A percentile compares a stretch with the other conserved stretches of the same genome.
Conservation (phyloP, 176 grass and related monocot species). For the Ensete ventricosum region DNA sequence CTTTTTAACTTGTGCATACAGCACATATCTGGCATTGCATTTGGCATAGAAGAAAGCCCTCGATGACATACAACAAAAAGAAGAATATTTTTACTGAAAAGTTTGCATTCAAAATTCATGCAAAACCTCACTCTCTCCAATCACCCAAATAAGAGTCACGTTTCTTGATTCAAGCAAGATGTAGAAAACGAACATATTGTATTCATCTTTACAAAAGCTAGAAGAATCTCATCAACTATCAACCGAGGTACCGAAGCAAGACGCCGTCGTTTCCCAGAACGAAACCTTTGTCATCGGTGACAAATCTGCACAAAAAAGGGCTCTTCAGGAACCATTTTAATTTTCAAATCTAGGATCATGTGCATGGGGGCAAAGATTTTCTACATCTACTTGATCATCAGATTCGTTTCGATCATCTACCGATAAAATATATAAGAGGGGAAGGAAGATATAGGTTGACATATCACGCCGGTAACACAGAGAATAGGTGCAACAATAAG, state of each 20-base stretch:
- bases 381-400: too few relatives aligned
- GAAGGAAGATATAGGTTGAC: too few relatives aligned
- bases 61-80: too few relatives aligned
- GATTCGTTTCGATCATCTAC: background rate
- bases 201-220: constrained; percentile 4
- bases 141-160: background rate
- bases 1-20: too few relatives aligned
- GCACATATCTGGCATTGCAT: too few relatives aligned
- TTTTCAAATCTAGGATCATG: background rate
- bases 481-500: background rate
- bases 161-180: background rate
- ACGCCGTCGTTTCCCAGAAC: constrained; percentile 86
- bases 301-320: constrained; percentile 43
- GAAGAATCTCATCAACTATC: constrained; percentile 27
- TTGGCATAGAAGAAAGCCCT: too few relatives aligned
- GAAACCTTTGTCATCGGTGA: constrained; percentile 60
- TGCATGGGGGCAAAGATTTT: background rate
- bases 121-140: constrained; percentile 3
- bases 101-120: background rate
- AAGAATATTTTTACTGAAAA: too few relatives aligned
- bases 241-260: constrained; percentile 80
- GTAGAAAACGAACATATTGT: background rate
- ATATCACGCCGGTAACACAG: too few relatives aligned
- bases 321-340: constrained; percentile 3
- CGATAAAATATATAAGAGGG: background rate